Evolutionary conservation across 768 basidiomycete species (phyloP).

Genomic region (Lentinula guzmanii): DNA sequence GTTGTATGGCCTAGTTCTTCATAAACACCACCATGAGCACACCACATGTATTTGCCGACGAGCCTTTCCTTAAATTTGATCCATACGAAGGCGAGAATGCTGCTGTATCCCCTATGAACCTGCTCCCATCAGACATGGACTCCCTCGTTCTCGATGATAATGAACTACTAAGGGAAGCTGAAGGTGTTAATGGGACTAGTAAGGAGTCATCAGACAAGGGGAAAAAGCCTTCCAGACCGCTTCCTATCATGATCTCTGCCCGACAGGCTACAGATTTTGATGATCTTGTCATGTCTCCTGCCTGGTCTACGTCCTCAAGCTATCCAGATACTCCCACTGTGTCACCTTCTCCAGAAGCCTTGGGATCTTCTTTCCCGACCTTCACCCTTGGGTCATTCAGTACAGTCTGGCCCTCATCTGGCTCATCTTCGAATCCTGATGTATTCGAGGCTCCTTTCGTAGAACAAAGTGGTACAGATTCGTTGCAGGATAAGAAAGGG

Average conservation of each 20-base stretch:
- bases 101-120: background rate
- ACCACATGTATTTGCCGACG: conserved; percentile 46
- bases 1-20: background rate
- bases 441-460: background rate
- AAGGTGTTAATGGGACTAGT: background rate
- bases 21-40: conserved; percentile 21
- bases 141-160: background rate
- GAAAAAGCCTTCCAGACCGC: conserved; percentile 47
- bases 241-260: conserved; percentile 36
- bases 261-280: conserved; percentile 21
- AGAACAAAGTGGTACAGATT: background rate
- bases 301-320: conserved; percentile 11
- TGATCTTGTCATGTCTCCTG: conserved; percentile 24
- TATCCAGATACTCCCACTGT: conserved; percentile 19
- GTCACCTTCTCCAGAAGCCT: conserved; percentile 21
- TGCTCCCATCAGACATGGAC: conserved; percentile 10
- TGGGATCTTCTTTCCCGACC: conserved; percentile 15
- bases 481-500: conserved; percentile 26
- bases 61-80: conserved; percentile 46
- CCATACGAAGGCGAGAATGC: conserved; percentile 27
- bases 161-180: background rate
- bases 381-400: conserved; percentile 10
- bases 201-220: conserved; percentile 36
- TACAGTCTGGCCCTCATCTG: conserved; percentile 11
- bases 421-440: conserved; percentile 4